phyloP scores from a whole-genome alignment of 2,329 filamentous ascomycete genomes.

The Diaporthe batatas region DNA sequence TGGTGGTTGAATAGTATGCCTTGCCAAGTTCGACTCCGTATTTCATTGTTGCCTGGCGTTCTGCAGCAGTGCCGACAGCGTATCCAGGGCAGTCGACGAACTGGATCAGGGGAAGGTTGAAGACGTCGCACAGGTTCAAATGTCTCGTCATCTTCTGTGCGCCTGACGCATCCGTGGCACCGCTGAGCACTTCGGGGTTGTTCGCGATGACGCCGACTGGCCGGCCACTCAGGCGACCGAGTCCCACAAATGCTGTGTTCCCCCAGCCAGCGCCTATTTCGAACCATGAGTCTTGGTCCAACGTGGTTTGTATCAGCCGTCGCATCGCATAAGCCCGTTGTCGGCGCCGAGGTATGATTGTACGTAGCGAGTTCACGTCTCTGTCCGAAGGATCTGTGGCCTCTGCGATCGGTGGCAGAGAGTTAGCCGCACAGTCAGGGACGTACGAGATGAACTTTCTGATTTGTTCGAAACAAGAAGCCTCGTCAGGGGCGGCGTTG shows the following conservation, averaged over 20 bases:
- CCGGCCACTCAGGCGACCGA: conserved; percentile 68
- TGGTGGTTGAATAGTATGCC: conserved; percentile 73
- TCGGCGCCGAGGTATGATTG: conserved; percentile 68
- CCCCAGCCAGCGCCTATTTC: conserved; percentile 76
- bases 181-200: conserved; percentile 72
- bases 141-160: conserved; percentile 72
- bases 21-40: conserved; percentile 73
- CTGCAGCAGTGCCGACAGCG: conserved; percentile 73
- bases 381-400: conserved; percentile 64
- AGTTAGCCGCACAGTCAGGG: conserved; percentile 64
- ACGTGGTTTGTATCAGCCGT: conserved; percentile 68
- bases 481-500: conserved; percentile 71
- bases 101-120: conserved; percentile 74
- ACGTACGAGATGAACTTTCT: conserved; percentile 68
- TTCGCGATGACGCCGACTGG: conserved; percentile 71
- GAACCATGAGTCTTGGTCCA: conserved; percentile 70
- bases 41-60: conserved; percentile 74
- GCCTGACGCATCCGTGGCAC: conserved; percentile 71
- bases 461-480: conserved; percentile 73
- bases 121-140: conserved; percentile 74
- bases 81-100: conserved; percentile 58
- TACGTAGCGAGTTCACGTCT: conserved; percentile 62
- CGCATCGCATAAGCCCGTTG: conserved; percentile 72
- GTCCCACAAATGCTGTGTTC: conserved; percentile 70
- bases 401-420: conserved; percentile 63